phyloP scores from a whole-genome alignment of 495 filamentous ascomycete genomes.

The Xylaria acuta region DNA sequence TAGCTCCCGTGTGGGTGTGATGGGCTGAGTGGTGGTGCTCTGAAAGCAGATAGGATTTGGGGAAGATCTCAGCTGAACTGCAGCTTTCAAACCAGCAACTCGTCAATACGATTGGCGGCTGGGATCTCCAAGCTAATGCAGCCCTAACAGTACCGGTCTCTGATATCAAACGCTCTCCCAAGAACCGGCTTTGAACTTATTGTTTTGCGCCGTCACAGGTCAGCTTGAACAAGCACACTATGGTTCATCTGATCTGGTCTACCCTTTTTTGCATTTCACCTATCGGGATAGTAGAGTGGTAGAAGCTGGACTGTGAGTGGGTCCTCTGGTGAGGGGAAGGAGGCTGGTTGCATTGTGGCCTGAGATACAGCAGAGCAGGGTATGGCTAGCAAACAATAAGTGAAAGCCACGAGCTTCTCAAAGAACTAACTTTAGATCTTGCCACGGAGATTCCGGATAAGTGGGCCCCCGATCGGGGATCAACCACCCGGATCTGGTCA shows the following conservation, averaged over 20 bases:
- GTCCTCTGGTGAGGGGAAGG: not conserved
- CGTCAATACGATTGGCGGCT: not conserved
- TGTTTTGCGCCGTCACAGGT: not conserved
- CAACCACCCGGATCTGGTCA: not conserved
- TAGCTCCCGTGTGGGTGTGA: not conserved
- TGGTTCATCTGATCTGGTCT: not conserved
- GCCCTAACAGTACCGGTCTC: not conserved
- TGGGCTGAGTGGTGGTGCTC: conserved; percentile 5
- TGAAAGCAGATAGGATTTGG: not conserved
- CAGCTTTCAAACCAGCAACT: not conserved
- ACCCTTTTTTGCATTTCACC: not conserved
- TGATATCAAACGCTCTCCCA: not conserved
- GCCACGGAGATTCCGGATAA: not conserved
- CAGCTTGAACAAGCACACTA: not conserved
- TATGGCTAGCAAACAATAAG: not conserved
- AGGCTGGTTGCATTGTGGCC: not conserved
- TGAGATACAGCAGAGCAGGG: not conserved
- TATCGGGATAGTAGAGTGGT: not conserved
- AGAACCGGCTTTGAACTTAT: not conserved
- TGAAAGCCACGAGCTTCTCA: not conserved
- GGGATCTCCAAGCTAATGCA: not conserved
- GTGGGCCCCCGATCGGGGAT: not conserved
- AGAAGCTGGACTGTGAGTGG: not conserved
- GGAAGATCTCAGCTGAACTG: conserved; percentile 15
- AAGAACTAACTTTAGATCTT: too few species aligned